These are phyloP conservation scores for Acephala macrosclerotiorum DNA, from an alignment of 2,329 filamentous ascomycete species.

Conservation along the genomic window DNA sequence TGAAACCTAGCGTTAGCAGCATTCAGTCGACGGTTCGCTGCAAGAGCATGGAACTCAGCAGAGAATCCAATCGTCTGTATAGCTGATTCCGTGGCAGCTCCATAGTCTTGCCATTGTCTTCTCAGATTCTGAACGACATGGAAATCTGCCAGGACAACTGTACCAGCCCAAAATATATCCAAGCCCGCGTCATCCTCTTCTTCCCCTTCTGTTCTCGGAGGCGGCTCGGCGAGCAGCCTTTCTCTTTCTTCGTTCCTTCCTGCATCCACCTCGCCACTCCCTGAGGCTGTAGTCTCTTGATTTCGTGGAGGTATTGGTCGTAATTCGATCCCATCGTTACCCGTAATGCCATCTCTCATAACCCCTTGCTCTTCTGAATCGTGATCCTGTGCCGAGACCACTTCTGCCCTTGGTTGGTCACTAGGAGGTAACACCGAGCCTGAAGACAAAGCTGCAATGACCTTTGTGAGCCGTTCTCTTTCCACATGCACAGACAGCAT, in stretches of 20 bases:
- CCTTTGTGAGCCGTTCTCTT: slow-evolving; percentile 58
- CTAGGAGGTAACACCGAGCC: slow-evolving; percentile 18
- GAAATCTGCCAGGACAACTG: slow-evolving; percentile 42
- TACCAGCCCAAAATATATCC: slow-evolving; percentile 44
- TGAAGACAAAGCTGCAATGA: slow-evolving; percentile 31
- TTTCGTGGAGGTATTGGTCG: slow-evolving; percentile 29
- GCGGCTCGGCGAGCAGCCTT: slow-evolving; percentile 35
- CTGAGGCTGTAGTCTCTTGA: slow-evolving; percentile 9
- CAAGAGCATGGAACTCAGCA: slow-evolving; percentile 38
- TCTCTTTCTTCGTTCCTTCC: slow-evolving; percentile 35
- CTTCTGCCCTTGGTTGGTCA: slow-evolving; percentile 25
- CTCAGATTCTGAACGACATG: slow-evolving; percentile 43
- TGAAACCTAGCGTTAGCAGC: slow-evolving; percentile 38
- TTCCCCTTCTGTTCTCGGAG: slow-evolving; percentile 24
- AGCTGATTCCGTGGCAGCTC: slow-evolving; percentile 38
- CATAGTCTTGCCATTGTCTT: slow-evolving; percentile 42
- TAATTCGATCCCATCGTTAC: slow-evolving; percentile 41
- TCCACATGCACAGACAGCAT: slow-evolving; percentile 71
- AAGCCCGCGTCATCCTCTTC: slow-evolving; percentile 38
- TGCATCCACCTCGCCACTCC: slow-evolving; percentile 14
- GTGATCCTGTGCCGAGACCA: slow-evolving; percentile 38
- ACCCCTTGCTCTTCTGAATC: slow-evolving; percentile 45
- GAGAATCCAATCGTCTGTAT: slow-evolving; percentile 41
- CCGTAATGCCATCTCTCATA: slow-evolving; percentile 33
- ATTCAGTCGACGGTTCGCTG: slow-evolving; percentile 38